Evolutionary conservation across 2,329 filamentous ascomycete species (phyloP), one percentile per base, ranked within the genome.

Genomic region (Apiospora hydei): DNA sequence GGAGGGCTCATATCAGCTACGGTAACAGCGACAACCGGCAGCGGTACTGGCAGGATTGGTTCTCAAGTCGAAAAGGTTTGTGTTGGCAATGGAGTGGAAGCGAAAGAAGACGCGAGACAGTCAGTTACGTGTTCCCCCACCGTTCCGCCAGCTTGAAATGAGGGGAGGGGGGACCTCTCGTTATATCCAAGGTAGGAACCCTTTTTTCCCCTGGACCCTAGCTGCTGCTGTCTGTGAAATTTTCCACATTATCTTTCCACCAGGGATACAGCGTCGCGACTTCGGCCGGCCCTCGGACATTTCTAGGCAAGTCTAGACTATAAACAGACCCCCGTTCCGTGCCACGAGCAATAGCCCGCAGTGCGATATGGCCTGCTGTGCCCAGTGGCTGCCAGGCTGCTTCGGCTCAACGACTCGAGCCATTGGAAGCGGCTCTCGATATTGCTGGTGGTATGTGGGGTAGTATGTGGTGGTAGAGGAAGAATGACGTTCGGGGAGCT

Each of bases 1-100:
- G 67, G 66, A 43, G 72, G 72, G 57, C 72, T 73, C 72, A 73
- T 73, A 13, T 69, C 71, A 69, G 26, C n/a, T 4, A 30, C 5
- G 21, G 66, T 21, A 18, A 11, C 26, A 46, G 43, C n/a, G 38
- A 18, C 57, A 21, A 34, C 21, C 41, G 41, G 18, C 38, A 38
- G 34, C 57, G 34, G 57, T 41, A 64, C 57, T n/a, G 57, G 34
- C 34, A n/a, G 57, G 18, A 14, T 41, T 41, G 57, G 57, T 7
- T 41, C 34, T 64, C 34, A 38, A 64, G 34, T 41, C 21, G 21
- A 41, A 21, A n/a, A 64, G 13, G 49, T 24, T 51, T n/a, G 21
- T 41, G 57, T 64, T 41, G 67, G 6, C 44, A 47, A 21, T 18
- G 43, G 67, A 46, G 38, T 47, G 44, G 43, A 34, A 49, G 44